Evolutionary conservation across 805 yeast genomes (phyloP).

Genomic region (Candida qinlingensis): DNA sequence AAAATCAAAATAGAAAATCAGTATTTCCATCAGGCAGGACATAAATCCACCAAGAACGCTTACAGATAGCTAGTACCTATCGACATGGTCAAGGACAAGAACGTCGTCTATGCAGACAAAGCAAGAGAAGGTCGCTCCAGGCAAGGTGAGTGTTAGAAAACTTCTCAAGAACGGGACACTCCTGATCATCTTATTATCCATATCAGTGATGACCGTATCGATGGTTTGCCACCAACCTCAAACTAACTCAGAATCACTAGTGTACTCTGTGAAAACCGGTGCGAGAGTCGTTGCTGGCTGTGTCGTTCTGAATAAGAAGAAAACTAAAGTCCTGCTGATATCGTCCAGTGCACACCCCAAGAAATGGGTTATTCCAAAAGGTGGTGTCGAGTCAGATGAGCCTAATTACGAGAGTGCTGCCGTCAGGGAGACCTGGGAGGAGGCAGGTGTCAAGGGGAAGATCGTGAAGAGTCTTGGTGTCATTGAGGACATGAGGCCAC

Average conservation of each 20-base stretch:
- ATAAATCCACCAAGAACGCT: neutral
- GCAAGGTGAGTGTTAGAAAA: constrained; percentile 20
- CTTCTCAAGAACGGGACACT: neutral
- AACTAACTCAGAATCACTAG: constrained; percentile 21
- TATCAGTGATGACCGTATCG: neutral
- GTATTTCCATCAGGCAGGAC: neutral
- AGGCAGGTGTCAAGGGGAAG: constrained; percentile 81
- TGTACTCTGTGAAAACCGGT: constrained; percentile 53
- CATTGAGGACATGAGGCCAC: constrained; percentile 56
- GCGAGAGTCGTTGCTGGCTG: constrained; percentile 94
- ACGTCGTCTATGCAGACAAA: constrained; percentile 6
- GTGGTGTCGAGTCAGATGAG: constrained; percentile 91
- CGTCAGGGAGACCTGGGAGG: constrained; percentile 94
- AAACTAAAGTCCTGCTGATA: constrained; percentile 67
- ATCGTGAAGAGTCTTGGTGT: constrained; percentile 53
- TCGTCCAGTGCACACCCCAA: constrained; percentile 64
- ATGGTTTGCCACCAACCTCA: neutral
- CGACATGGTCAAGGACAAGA: neutral
- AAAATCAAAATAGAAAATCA: too few relatives aligned
- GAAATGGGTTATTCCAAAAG: constrained; percentile 90
- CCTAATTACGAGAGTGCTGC: constrained; percentile 42
- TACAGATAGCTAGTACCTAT: neutral
- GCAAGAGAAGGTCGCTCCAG: constrained; percentile 19
- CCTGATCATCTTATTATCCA: neutral
- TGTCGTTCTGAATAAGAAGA: constrained; percentile 56